phyloP scores from a whole-genome alignment of 2,329 filamentous ascomycete species.

The Colletotrichum viniferum region DNA sequence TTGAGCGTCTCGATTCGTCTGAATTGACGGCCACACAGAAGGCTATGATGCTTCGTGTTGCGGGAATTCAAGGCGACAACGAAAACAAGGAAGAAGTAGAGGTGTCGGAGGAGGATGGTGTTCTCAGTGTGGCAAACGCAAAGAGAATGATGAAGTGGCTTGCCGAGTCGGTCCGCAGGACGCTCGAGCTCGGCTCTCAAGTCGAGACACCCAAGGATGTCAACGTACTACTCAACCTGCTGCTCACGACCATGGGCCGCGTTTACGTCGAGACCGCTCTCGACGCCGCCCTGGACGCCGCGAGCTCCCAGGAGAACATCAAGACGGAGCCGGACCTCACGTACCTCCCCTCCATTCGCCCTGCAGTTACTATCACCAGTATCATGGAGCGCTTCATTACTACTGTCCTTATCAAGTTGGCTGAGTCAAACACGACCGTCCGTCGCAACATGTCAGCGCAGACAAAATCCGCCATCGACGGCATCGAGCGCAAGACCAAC shows the following conservation, averaged over 20 bases:
- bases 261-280: conserved; percentile 73
- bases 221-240: conserved; percentile 78
- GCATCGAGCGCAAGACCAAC: conserved; percentile 84
- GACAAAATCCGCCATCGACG: conserved; percentile 72
- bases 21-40: conserved; percentile 90
- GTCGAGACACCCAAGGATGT: conserved; percentile 95
- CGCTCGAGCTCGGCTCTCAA: conserved; percentile 85
- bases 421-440: conserved; percentile 87
- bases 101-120: conserved; percentile 87
- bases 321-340: conserved; percentile 88
- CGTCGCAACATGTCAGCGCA: conserved; percentile 88
- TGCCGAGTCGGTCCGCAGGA: conserved; percentile 90
- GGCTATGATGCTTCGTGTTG: conserved; percentile 86
- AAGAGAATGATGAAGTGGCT: conserved; percentile 99
- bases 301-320: conserved; percentile 74
- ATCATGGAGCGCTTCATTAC: conserved; percentile 92
- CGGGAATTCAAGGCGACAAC: conserved; percentile 78
- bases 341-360: conserved; percentile 79
- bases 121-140: conserved; percentile 81
- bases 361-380: conserved; percentile 86
- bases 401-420: conserved; percentile 88
- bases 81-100: conserved; percentile 86
- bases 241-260: conserved; percentile 87
- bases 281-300: conserved; percentile 74
- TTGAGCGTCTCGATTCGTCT: conserved; percentile 85